Percentiles rank a stretch among this genome's conserved stretches.
These are phyloP conservation scores for Ceratocystis lukuohia DNA, from an alignment of 2,329 filamentous ascomycete species.

Conservation along the genomic window DNA sequence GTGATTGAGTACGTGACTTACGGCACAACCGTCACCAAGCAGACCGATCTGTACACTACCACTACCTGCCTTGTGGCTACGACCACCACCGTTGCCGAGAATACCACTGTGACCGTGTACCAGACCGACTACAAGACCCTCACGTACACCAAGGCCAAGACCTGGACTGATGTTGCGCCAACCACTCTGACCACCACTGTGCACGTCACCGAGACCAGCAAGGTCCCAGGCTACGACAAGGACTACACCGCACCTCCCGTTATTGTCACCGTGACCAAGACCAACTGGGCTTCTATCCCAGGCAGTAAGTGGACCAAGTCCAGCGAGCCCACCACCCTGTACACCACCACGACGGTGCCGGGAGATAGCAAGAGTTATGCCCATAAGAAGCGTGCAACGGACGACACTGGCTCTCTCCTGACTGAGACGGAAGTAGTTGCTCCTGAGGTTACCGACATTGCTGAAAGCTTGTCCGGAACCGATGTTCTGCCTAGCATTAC, in stretches of 20 bases:
- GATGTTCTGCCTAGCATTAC: too few species aligned
- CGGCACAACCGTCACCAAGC: constrained; percentile 13
- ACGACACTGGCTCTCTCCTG: neutral
- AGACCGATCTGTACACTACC: constrained; percentile 14
- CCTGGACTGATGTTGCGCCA: constrained; percentile 10
- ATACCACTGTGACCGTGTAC: constrained; percentile 11
- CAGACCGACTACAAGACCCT: constrained; percentile 11
- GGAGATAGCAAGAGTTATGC: neutral
- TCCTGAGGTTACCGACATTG: too few species aligned
- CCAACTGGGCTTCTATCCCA: neutral
- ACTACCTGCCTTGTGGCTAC: constrained; percentile 11
- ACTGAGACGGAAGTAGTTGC: too few species aligned
- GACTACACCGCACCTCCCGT: constrained; percentile 6
- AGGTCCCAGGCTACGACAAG: neutral
- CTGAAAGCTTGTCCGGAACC: too few species aligned
- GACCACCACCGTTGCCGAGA: constrained; percentile 7
- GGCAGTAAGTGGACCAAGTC: neutral
- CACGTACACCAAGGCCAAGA: constrained; percentile 1
- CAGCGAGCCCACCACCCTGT: neutral
- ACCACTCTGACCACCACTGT: constrained; percentile 11
- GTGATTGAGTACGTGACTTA: constrained; percentile 5
- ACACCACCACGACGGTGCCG: neutral
- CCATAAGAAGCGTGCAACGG: neutral
- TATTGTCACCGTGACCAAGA: constrained; percentile 12
- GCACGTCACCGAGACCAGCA: constrained; percentile 9